phyloP scores from a whole-genome alignment of 352 stramenopile genomes.

The Phytophthora tubulina region DNA sequence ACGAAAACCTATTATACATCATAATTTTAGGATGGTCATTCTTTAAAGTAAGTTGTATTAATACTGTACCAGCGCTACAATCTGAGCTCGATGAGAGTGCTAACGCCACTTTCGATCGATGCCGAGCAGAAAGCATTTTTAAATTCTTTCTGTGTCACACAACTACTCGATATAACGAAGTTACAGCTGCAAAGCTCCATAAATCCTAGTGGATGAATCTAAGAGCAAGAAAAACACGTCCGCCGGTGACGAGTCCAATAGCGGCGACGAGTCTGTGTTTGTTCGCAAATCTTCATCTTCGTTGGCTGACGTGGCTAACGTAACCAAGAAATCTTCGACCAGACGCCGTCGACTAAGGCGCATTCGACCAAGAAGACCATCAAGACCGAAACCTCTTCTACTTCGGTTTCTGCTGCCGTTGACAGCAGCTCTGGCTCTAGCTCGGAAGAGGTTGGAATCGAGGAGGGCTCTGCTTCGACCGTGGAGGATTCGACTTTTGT shows the following conservation, averaged over 20 bases:
- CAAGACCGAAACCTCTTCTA: conserved; percentile 13
- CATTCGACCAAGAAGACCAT: conserved; percentile 34
- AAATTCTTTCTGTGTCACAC: no score
- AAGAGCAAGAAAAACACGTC: conserved; percentile 37
- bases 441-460: conserved; percentile 24
- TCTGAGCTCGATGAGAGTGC: no score
- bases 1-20: no score
- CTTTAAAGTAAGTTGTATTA: no score
- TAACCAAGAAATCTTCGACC: conserved; percentile 37
- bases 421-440: conserved; percentile 33
- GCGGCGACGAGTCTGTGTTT: conserved; percentile 24
- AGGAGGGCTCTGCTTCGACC: conserved; percentile 7
- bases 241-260: conserved; percentile 30
- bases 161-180: no score
- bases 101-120: no score
- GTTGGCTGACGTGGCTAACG: conserved; percentile 22
- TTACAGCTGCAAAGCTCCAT: no score
- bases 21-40: no score
- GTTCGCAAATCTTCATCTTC: conserved; percentile 27
- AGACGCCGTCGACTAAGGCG: conserved; percentile 12
- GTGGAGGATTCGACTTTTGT: conserved; percentile 16
- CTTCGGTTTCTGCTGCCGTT: background rate
- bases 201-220: background rate
- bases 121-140: no score
- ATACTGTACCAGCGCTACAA: no score